A percentile compares a stretch with the other conserved stretches of the same genome.
These are phyloP conservation scores for Candida succiphila DNA, from an alignment of 805 yeast species.

Conservation along the genomic window DNA sequence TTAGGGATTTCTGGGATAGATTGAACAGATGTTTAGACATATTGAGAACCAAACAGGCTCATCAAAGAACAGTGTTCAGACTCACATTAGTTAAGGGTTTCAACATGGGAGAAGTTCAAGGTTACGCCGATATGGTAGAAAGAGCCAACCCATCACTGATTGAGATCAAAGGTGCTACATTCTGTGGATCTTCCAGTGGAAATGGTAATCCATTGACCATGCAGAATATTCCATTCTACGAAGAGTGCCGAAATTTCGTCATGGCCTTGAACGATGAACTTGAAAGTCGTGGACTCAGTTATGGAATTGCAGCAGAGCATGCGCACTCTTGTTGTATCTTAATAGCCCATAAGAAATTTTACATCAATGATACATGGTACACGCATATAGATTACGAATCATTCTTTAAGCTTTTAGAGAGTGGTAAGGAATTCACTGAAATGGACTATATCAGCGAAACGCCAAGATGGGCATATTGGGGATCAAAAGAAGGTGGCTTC, in stretches of 20 bases:
- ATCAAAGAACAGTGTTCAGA: constrained; percentile 87
- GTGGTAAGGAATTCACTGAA: constrained; percentile 61
- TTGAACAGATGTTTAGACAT: constrained; percentile 73
- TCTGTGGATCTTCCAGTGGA: constrained; percentile 80
- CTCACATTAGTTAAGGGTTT: constrained; percentile 88
- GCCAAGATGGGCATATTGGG: constrained; percentile 89
- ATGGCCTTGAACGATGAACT: constrained; percentile 51
- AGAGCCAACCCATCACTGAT: constrained; percentile 78
- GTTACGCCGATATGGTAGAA: constrained; percentile 81
- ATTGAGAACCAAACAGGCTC: constrained; percentile 57
- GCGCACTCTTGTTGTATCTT: constrained; percentile 91
- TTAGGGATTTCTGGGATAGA: constrained; percentile 90
- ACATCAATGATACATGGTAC: constrained; percentile 66
- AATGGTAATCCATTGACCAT: constrained; percentile 86
- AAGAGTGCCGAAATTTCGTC: constrained; percentile 77
- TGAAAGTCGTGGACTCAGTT: constrained; percentile 53
- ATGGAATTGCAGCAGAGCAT: constrained; percentile 89
- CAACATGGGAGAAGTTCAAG: constrained; percentile 69
- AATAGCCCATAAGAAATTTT: constrained; percentile 67
- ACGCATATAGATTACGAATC: constrained; percentile 80
- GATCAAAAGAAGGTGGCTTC: constrained; percentile 77
- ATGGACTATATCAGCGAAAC: constrained; percentile 76
- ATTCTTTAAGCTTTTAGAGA: constrained; percentile 60
- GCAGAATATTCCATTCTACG: constrained; percentile 93
- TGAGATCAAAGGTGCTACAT: constrained; percentile 92